Evolutionary conservation across 257 asterid species (phyloP), one percentile per base, ranked within the genome.

Genomic region (Nicotiana otophora): DNA sequence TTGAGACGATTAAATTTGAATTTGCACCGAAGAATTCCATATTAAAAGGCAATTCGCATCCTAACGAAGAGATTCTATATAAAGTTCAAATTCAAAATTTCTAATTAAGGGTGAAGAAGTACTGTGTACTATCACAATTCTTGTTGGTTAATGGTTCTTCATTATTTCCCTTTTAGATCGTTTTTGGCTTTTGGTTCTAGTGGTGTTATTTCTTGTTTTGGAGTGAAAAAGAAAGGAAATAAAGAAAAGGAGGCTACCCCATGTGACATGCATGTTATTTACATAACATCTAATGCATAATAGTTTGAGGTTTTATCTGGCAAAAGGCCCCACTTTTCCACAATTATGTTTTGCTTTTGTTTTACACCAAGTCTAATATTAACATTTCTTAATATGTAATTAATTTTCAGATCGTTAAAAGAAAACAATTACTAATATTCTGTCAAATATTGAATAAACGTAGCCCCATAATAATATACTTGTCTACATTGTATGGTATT

Each of bases 231-330:
- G 66, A 65, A 83, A 19, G 14, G 75, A 75, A 72, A 72, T 61
- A 54, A 33, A 72, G 51, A 69, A 61, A 12, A 55, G 16, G 80
- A 77, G 77, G 53, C 75, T 83, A 72, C 66, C 78, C 87, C 97
- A 89, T 85, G 94, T 91, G 92, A 76, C 76, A 82, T 87, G 92
- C 89, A 82, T 81, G 90, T 88, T 31, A 84, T 86, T 81, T 74
- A 65, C 84, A 83, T 86, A 87, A 83, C 90, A 86, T 84, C 89
- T 75, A 60, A 67, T 85, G 86, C 87, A 83, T 88, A 80, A 83
- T 88, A 76, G 86, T 86, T 81, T 68, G 78, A 53, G 86, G 57
- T 81, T 86, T 85, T 81, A 86, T 85, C 87, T 86, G 88, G 82
- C 89, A 14, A 86, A 81, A 85, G 91, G 80, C 83, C 92, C 89